Conservation (phyloP, 2,329 filamentous ascomycete genomes). For the Fusarium xylarioides region DNA sequence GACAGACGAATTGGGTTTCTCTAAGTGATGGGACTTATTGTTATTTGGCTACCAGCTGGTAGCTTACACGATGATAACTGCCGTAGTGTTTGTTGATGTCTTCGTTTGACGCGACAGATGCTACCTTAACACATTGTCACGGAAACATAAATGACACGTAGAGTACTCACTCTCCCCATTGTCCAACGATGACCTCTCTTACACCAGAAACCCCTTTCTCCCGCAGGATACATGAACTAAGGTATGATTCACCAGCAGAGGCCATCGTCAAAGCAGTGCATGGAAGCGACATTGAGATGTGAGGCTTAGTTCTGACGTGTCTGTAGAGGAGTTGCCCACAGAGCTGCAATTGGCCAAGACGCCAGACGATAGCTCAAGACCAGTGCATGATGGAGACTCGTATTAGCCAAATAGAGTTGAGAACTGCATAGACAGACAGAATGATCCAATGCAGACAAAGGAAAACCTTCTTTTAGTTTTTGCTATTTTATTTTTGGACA, state of each 20-base stretch:
- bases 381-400: not conserved
- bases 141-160: not conserved
- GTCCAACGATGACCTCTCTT: not conserved
- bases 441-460: not conserved
- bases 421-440: not conserved
- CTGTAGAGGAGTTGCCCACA: constrained; percentile 9
- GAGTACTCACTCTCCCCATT: not conserved
- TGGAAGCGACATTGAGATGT: constrained; percentile 29
- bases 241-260: not conserved
- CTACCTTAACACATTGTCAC: not conserved
- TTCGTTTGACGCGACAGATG: not conserved
- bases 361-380: constrained; percentile 2
- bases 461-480: not conserved
- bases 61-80: not conserved
- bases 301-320: constrained; percentile 33
- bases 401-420: constrained; percentile 1
- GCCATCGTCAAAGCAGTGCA: constrained; percentile 5
- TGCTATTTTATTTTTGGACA: constrained; percentile 26
- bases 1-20: not conserved
- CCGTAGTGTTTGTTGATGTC: not conserved
- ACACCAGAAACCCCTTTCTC: constrained; percentile 4
- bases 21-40: not conserved
- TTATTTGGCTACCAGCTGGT: not conserved
- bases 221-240: constrained; percentile 9
- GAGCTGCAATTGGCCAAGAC: constrained; percentile 16